Evolutionary conservation across 768 basidiomycete species (phyloP).

Genomic region (Calocybe cyanea): DNA sequence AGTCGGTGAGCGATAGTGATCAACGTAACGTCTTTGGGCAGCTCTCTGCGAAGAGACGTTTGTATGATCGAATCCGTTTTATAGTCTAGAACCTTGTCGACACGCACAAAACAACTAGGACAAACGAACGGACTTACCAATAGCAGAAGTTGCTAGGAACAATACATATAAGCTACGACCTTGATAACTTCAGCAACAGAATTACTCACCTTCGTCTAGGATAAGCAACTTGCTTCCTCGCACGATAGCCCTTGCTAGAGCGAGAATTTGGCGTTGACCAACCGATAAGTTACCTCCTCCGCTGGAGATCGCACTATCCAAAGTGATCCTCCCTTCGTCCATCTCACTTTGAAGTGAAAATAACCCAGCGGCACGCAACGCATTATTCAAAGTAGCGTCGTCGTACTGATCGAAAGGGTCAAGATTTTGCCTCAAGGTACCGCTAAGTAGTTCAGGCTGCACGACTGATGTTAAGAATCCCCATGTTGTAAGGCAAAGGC

Average conservation of each 20-base stretch:
- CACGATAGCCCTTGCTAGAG: slow-evolving; percentile 60
- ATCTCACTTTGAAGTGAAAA: slow-evolving; percentile 37
- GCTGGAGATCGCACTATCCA: slow-evolving; percentile 41
- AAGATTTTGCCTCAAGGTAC: slow-evolving; percentile 62
- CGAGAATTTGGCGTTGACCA: slow-evolving; percentile 71
- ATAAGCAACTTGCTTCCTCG: slow-evolving; percentile 58
- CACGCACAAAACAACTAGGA: background rate
- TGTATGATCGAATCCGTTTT: slow-evolving; percentile 70
- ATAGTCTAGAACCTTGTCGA: slow-evolving; percentile 34
- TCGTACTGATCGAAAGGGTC: slow-evolving; percentile 63
- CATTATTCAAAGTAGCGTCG: slow-evolving; percentile 39
- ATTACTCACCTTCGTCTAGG: slow-evolving; percentile 51
- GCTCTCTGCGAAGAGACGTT: slow-evolving; percentile 60
- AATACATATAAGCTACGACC: slow-evolving; percentile 29
- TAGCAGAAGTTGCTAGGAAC: slow-evolving; percentile 40
- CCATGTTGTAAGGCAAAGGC: background rate
- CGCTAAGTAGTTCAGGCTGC: slow-evolving; percentile 52
- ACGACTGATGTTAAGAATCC: background rate
- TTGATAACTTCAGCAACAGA: slow-evolving; percentile 22
- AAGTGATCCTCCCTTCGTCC: slow-evolving; percentile 43
- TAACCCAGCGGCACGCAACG: slow-evolving; percentile 37
- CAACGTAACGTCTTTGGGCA: slow-evolving; percentile 55
- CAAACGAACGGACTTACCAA: slow-evolving; percentile 30
- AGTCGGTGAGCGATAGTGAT: slow-evolving; percentile 70
- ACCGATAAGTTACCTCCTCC: slow-evolving; percentile 74